Evolutionary conservation across 805 yeast genomes (phyloP), one percentile per base, ranked within the genome.

Genomic region (Candida chilensis): DNA sequence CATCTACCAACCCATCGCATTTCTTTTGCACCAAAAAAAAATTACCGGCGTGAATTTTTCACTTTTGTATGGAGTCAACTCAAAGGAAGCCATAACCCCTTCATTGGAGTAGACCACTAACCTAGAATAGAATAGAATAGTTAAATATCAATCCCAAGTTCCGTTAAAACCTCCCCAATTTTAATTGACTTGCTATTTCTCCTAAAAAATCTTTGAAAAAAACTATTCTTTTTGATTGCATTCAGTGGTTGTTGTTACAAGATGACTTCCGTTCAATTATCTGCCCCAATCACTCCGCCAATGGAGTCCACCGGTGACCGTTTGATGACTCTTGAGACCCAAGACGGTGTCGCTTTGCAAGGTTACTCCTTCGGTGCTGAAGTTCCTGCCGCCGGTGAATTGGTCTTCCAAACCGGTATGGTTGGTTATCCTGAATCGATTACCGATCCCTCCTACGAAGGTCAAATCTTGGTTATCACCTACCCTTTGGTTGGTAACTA

Each of bases 331-430:
- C 74, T 88, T 54, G 95, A 88, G 61, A 74, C 92, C 45, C 81
- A 82, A 46, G 87, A 84, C 55, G 96, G 96, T 44, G 58, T 76
- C 39, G 74, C 78, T 35, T 70, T 90, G 45, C 92, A 86, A 61
- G 98, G 98, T 62, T 86, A 82, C 65, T 90, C 97, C 14, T 92
- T 92, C 49, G 98, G 98, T 69, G 95, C 97, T 33, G 79, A 79
- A 38, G 74, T 69, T 37, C 57, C 95, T 16, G 75, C 78, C 34
- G 94, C 97, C 34, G 98, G 98, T 71, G 98, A 92, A 65, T 75
- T 94, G 47, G 98, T 92, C 37, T 92, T 92, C 76, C 97, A 94
- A 63, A 92, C 98, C 39, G 97, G 98, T 67, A 88, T 92, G 96
- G 97, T 92, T 45, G 98, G 98, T 38, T 92, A 92, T 57, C 98